Evolutionary conservation across 495 filamentous ascomycete genomes (phyloP).

Genomic region (Gamarada debralockiae): DNA sequence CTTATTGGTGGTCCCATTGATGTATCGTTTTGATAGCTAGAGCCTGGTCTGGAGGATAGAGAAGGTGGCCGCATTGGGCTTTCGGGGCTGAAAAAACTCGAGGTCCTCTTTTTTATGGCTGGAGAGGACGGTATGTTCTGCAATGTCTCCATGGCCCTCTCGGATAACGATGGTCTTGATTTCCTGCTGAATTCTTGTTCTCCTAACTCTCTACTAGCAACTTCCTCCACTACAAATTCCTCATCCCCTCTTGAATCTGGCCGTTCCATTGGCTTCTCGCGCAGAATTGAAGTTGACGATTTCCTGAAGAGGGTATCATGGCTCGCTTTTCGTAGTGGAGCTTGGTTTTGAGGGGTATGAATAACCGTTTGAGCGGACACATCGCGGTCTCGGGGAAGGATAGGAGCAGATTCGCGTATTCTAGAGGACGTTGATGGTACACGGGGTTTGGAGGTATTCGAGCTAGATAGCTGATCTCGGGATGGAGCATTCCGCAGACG

Average conservation of each 20-base stretch:
- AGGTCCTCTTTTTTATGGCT: slow-evolving; percentile 47
- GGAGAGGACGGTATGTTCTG: slow-evolving; percentile 63
- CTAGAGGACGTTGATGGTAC: slow-evolving; percentile 8
- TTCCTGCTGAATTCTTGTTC: slow-evolving; percentile 15
- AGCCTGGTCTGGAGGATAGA: slow-evolving; percentile 12
- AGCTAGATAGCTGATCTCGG: slow-evolving; percentile 20
- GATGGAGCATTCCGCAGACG: slow-evolving; percentile 22
- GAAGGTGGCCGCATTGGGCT: slow-evolving; percentile 53
- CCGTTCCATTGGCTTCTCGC: slow-evolving; percentile 15
- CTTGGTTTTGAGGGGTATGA: slow-evolving; percentile 10
- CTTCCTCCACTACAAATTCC: neutral
- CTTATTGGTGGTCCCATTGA: slow-evolving; percentile 39
- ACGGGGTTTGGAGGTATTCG: slow-evolving; percentile 9
- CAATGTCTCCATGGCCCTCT: slow-evolving; percentile 65
- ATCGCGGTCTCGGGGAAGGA: slow-evolving; percentile 9
- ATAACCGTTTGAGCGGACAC: slow-evolving; percentile 5
- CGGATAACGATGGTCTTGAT: slow-evolving; percentile 54
- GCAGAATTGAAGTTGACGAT: slow-evolving; percentile 9
- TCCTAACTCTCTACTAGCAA: slow-evolving; percentile 3
- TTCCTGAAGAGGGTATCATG: slow-evolving; percentile 26
- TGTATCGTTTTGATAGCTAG: slow-evolving; percentile 13
- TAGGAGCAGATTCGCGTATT: slow-evolving; percentile 6
- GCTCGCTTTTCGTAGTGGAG: slow-evolving; percentile 22
- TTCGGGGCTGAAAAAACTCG: slow-evolving; percentile 57
- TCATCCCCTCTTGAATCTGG: slow-evolving; percentile 15